Conservation (phyloP, 2,329 filamentous ascomycete genomes). For the Pezicula radicicola region DNA sequence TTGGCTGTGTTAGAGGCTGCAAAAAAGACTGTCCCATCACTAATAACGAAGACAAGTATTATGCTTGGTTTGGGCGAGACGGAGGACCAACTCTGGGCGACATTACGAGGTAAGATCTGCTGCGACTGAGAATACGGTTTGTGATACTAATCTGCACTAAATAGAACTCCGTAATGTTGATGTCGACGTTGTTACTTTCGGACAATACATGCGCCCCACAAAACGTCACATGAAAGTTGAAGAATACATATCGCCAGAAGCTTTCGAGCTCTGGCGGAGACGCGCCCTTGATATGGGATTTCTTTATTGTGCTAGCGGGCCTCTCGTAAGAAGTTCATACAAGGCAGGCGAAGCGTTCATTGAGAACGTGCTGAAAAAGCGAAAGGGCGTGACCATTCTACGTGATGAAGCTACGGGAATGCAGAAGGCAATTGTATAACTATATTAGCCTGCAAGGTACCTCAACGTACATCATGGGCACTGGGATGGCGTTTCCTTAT, state of each 20-base stretch:
- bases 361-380: constrained; percentile 76
- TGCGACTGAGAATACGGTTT: background rate
- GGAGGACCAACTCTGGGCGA: constrained; percentile 78
- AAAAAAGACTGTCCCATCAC: constrained; percentile 68
- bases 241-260: constrained; percentile 87
- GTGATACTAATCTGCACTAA: constrained; percentile 10
- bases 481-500: too few species aligned
- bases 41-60: constrained; percentile 98
- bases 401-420: constrained; percentile 22
- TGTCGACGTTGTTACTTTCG: constrained; percentile 96
- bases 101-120: constrained; percentile 58
- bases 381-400: constrained; percentile 23
- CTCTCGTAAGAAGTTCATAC: constrained; percentile 90
- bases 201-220: constrained; percentile 99
- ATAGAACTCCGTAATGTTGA: constrained; percentile 72
- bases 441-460: background rate
- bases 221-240: constrained; percentile 97
- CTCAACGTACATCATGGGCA: constrained; percentile 3
- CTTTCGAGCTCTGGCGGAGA: constrained; percentile 89
- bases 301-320: constrained; percentile 92
- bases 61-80: constrained; percentile 96
- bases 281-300: constrained; percentile 93
- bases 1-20: constrained; percentile 75
- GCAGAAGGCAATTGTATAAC: constrained; percentile 25
- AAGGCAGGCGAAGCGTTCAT: constrained; percentile 99